Conservation (phyloP, 805 yeast genomes). For the Candida sphagnicola region DNA sequence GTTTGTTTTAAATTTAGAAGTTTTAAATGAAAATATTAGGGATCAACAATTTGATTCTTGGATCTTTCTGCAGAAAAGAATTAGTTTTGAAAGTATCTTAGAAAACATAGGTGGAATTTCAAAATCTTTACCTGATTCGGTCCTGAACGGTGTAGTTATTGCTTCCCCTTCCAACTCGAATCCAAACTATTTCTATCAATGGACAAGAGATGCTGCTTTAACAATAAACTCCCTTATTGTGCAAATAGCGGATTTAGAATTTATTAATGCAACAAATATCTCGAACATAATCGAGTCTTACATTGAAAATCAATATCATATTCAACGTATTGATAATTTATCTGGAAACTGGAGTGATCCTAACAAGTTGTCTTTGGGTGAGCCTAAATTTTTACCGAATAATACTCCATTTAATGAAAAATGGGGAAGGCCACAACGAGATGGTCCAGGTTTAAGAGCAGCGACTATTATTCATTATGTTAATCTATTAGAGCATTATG, state of each 20-base stretch:
- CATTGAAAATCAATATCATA: slow-evolving; percentile 48
- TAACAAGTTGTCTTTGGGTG: slow-evolving; percentile 64
- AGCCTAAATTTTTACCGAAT: slow-evolving; percentile 78
- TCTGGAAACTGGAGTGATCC: slow-evolving; percentile 55
- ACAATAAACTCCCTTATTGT: slow-evolving; percentile 64
- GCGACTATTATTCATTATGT: slow-evolving; percentile 60
- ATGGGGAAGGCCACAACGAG: slow-evolving; percentile 97
- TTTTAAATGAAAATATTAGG: not conserved
- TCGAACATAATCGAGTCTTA: slow-evolving; percentile 49
- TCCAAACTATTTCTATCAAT: slow-evolving; percentile 86
- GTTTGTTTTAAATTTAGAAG: not conserved
- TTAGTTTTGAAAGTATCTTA: slow-evolving; percentile 44
- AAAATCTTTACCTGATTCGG: slow-evolving; percentile 25
- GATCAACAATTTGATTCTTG: slow-evolving; percentile 37
- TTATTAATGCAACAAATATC: slow-evolving; percentile 5
- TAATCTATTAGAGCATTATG: slow-evolving; percentile 32
- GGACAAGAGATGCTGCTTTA: slow-evolving; percentile 89
- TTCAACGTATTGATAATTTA: slow-evolving; percentile 67
- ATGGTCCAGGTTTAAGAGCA: slow-evolving; percentile 86
- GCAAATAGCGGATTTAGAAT: not conserved
- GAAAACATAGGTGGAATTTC: slow-evolving; percentile 53
- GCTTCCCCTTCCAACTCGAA: slow-evolving; percentile 72
- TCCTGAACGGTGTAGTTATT: slow-evolving; percentile 66
- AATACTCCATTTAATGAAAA: slow-evolving; percentile 54
- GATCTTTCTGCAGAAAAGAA: slow-evolving; percentile 40